Evolutionary conservation across 2,329 filamentous ascomycete genomes (phyloP), one percentile per base, ranked within the genome.

Genomic region (Exophiala oligosperma): DNA sequence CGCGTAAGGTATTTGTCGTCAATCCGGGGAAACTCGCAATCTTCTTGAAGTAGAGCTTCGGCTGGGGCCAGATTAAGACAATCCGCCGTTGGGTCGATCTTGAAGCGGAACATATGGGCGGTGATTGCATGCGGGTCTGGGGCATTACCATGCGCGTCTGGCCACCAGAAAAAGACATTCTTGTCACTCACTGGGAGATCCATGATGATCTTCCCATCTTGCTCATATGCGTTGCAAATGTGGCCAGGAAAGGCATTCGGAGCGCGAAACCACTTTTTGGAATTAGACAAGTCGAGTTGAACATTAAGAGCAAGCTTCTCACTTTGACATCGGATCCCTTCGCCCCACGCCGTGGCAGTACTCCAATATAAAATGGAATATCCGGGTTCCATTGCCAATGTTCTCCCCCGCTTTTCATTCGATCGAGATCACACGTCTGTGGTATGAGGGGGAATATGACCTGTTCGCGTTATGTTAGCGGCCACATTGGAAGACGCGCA

Each of bases 21-120:
- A 57, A 80, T 79, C 9, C 78, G 74, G 5, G 76, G 78, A 69
- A 81, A 81, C 66, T 81, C 78, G n/a, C 74, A 76, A 59, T 78
- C 79, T 11, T 69, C 55, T n/a, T 51, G 4, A 0, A 64, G 58
- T 2, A 72, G 47, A 29, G 69, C 53, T 40, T 68, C 38, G 40
- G 63, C 35, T 48, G 61, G 35, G n/a, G 64, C 47, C 1, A 75
- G 57, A 26, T 67, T 63, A 23, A 71, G 60, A 7, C 67, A 23
- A 3, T 57, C 32, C 2, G 67, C 54, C 1, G 46, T 43, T 1
- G 70, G 67, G 49, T 73, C 60, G 50, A 72, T 50, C 2, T 59
- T 68, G 48, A 72, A 70, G 5, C 63, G 62, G 14, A 54, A 52
- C 0, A 72, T 59, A 2, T 70, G 62, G 17, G 66, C 66, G 9